Base-by-base conservation (phyloP, 192 early-diverging fungal genomes). In the Rhizophagus clarus region DNA sequence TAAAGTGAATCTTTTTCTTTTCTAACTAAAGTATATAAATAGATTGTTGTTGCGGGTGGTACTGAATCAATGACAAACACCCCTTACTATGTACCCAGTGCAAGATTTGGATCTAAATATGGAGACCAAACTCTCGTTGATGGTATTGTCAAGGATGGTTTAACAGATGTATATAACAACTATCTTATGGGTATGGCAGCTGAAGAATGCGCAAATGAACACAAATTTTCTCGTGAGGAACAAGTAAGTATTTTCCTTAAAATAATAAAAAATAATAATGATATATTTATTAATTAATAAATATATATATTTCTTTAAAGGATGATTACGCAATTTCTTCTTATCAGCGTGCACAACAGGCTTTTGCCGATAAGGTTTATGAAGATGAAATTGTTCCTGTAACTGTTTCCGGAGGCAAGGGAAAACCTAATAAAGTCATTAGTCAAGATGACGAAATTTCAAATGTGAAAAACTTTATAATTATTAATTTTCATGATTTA, bases 1-100 rank as follows among this genome's bases (percentile, higher is more conserved):
- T 40, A 40, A 40, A 40, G 0, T 8, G 8, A 8, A 40, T 0
- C 0, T 7, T 40, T 40, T 40, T 5, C 6, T 77, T 37, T 63
- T 63, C 3, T 66, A 31, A 29, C 14, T 14, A 31, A 26, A 8
- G n/a, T 2, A 8, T 29, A 61, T 42, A 22, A n/a, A 22, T 63
- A 87, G 84, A 82, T 89, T 37, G 87, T 90, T 56, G 92, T 94
- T 76, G 93, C 93, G 61, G 94, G 89, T 76, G 94, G 94, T 61
- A 87, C 89, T 40, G 94, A 95, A 81, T 93, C 92, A 70, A 95
- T 95, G 94, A 91, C 92, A 81, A 94, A 93, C 78, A 90, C 91
- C 42, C 94, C 94, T 24, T 94, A 92, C 87, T 94, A 94, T 80
- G 82, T 94, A 37, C 93, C 94, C 61, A 91, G 92, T 79, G 89